These are phyloP conservation scores for Neobulgaria alba DNA, from an alignment of 2,329 filamentous ascomycete genomes.

Conservation along the genomic window DNA sequence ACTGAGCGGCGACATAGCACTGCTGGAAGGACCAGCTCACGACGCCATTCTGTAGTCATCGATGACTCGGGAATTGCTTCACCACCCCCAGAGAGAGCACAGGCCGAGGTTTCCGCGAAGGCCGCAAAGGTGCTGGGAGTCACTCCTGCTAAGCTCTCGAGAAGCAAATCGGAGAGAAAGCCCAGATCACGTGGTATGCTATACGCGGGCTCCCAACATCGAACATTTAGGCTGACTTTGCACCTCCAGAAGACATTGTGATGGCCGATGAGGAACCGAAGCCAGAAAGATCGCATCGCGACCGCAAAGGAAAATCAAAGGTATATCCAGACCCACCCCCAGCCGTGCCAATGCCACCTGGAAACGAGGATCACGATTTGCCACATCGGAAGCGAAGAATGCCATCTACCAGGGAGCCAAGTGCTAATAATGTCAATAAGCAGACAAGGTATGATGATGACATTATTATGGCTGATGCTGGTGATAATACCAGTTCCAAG, in stretches of 20 bases:
- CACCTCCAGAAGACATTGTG: constrained; percentile 44
- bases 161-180: constrained; percentile 38
- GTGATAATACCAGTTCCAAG: constrained; percentile 33
- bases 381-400: constrained; percentile 21
- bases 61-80: constrained; percentile 56
- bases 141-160: constrained; percentile 38
- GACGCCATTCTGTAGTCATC: constrained; percentile 63
- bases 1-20: constrained; percentile 54
- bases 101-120: constrained; percentile 58
- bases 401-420: constrained; percentile 20
- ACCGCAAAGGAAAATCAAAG: constrained; percentile 34
- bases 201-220: not conserved
- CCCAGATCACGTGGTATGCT: constrained; percentile 37
- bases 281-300: constrained; percentile 40
- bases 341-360: constrained; percentile 27
- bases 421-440: constrained; percentile 42
- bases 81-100: constrained; percentile 57
- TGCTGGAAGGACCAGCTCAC: constrained; percentile 50
- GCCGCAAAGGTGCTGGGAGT: constrained; percentile 70
- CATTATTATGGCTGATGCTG: constrained; percentile 46
- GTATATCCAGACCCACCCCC: constrained; percentile 29
- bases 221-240: no score
- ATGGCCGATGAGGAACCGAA: constrained; percentile 39
- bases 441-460: constrained; percentile 59
- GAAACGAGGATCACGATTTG: constrained; percentile 16